Conservation (phyloP, 2,329 filamentous ascomycete genomes). For the Sporothrix variecibatus region DNA sequence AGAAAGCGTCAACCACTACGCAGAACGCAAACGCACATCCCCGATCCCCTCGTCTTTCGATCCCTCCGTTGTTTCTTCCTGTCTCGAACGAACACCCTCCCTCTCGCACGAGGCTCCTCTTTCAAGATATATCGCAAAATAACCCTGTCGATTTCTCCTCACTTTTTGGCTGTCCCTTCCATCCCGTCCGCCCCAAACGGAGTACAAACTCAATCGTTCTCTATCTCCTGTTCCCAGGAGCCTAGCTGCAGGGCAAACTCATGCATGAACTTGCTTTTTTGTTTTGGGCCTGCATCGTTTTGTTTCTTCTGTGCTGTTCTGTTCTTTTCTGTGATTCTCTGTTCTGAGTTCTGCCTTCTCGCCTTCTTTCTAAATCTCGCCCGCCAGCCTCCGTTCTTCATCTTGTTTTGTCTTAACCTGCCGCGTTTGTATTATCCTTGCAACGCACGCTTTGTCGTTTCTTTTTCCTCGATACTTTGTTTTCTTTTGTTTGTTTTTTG, state of each 20-base stretch:
- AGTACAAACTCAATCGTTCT: neutral
- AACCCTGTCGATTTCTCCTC: neutral
- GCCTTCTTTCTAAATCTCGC: neutral
- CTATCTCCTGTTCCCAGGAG: neutral
- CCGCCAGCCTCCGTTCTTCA: neutral
- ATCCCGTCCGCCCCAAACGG: neutral
- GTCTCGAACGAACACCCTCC: neutral
- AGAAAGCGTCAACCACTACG: neutral
- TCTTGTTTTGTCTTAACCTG: conserved; percentile 14
- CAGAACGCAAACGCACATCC: neutral
- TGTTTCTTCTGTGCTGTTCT: neutral
- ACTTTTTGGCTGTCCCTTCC: neutral
- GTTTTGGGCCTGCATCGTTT: neutral
- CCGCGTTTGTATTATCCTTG: neutral
- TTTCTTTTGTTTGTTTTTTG: neutral
- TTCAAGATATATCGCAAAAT: neutral
- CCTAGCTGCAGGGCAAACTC: neutral
- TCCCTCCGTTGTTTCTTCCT: conserved; percentile 11
- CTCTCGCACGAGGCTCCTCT: neutral
- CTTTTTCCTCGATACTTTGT: neutral
- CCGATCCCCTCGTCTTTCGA: neutral
- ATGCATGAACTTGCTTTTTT: conserved; percentile 8
- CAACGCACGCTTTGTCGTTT: neutral
- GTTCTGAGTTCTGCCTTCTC: neutral
- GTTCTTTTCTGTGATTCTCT: neutral